phyloP scores from a whole-genome alignment of 768 basidiomycete genomes.

The Auricularia auricula-judae region DNA sequence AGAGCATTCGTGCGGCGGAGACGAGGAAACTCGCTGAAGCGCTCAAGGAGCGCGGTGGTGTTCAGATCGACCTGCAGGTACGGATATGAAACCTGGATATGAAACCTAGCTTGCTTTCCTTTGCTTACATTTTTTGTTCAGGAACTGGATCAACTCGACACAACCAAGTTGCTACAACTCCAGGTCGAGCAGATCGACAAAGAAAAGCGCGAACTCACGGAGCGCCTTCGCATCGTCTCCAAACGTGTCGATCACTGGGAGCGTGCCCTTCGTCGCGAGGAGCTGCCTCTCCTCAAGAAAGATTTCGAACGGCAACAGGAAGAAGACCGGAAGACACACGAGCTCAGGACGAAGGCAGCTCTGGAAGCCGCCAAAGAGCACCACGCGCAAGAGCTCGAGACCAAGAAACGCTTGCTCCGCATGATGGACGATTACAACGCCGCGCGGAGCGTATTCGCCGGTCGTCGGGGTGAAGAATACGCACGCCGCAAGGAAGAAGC shows the following conservation, averaged over 20 bases:
- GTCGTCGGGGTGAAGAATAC: conserved; percentile 56
- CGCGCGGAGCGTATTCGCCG: conserved; percentile 41
- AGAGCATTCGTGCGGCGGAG: conserved; percentile 67
- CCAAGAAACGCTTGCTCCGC: conserved; percentile 63
- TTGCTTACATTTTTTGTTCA: conserved; percentile 5
- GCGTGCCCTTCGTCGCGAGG: conserved; percentile 89
- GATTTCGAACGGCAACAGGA: conserved; percentile 85
- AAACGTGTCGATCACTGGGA: conserved; percentile 95
- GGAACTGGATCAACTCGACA: conserved; percentile 78
- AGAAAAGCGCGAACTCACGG: conserved; percentile 81
- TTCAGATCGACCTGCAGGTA: conserved; percentile 63
- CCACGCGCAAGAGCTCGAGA: conserved; percentile 56
- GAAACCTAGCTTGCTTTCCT: background rate
- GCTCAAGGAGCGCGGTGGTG: conserved; percentile 66
- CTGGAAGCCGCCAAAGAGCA: conserved; percentile 41
- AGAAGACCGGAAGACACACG: conserved; percentile 60
- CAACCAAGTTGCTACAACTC: conserved; percentile 74
- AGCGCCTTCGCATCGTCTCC: conserved; percentile 66
- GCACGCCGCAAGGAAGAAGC: conserved; percentile 47
- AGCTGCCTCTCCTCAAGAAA: conserved; percentile 69
- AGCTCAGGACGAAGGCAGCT: conserved; percentile 44
- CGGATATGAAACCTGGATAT: conserved; percentile 15
- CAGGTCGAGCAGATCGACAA: conserved; percentile 95
- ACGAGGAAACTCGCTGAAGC: conserved; percentile 81
- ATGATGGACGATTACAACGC: conserved; percentile 61